Percentiles rank a stretch among this genome's conserved stretches.
Evolutionary conservation across 2,329 filamentous ascomycete species (phyloP).

Genomic region (Phoma herbarum): DNA sequence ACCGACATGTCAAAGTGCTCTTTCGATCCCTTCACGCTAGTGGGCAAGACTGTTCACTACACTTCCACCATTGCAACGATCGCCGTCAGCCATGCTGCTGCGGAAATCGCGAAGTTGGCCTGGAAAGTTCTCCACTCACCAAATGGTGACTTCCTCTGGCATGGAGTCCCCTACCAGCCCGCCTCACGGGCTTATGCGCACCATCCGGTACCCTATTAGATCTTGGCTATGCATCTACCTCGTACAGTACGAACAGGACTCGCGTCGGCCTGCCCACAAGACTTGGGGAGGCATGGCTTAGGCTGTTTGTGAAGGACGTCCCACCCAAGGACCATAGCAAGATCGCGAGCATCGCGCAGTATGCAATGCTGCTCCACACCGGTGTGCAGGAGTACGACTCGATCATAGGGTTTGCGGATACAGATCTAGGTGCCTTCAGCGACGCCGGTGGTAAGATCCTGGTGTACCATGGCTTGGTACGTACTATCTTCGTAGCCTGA

Average conservation of each 20-base stretch:
- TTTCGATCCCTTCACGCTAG: constrained; percentile 10
- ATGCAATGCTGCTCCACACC: constrained; percentile 12
- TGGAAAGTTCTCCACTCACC: neutral
- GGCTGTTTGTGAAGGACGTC: constrained; percentile 25
- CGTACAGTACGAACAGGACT: constrained; percentile 18
- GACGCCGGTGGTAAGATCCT: constrained; percentile 35
- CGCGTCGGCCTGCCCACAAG: constrained; percentile 22
- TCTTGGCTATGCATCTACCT: constrained; percentile 19
- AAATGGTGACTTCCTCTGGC: constrained; percentile 16
- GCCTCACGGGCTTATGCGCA: constrained; percentile 7
- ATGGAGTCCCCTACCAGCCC: constrained; percentile 22
- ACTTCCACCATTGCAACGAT: neutral
- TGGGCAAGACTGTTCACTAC: neutral
- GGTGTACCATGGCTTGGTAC: constrained; percentile 31
- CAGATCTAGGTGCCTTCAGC: constrained; percentile 24
- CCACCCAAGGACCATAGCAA: constrained; percentile 14
- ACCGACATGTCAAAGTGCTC: constrained; percentile 34
- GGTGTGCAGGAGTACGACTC: constrained; percentile 24
- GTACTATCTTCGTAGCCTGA: neutral
- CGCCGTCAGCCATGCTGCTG: neutral
- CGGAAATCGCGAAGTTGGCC: neutral
- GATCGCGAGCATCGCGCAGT: constrained; percentile 20
- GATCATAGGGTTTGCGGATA: constrained; percentile 21
- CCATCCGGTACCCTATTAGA: constrained; percentile 7
- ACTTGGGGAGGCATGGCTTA: constrained; percentile 23